These are phyloP conservation scores for Chrysoporthe deuterocubensis DNA, from an alignment of 2,329 filamentous ascomycete genomes.

Conservation along the genomic window DNA sequence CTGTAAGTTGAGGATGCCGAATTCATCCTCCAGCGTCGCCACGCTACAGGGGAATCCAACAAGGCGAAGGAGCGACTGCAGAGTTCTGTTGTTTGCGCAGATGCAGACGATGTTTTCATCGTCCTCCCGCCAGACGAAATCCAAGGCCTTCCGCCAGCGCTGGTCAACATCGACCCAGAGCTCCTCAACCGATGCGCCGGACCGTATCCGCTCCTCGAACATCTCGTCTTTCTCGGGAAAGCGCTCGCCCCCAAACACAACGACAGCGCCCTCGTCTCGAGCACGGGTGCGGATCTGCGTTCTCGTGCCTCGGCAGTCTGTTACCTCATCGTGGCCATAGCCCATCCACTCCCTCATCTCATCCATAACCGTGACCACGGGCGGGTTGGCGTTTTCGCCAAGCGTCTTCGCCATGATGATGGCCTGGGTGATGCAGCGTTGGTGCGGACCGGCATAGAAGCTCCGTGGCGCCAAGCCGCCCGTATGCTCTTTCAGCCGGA, in stretches of 20 bases:
- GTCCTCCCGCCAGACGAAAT: not conserved
- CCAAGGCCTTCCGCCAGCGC: not conserved
- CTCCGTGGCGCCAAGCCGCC: not conserved
- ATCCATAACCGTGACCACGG: not conserved
- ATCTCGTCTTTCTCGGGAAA: conserved; percentile 3
- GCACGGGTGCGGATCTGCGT: not conserved
- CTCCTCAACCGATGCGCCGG: conserved; percentile 1
- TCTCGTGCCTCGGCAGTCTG: conserved; percentile 6
- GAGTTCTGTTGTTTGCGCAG: not conserved
- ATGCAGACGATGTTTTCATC: not conserved
- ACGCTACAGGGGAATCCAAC: not conserved
- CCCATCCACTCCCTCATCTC: conserved; percentile 8
- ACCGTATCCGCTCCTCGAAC: not conserved
- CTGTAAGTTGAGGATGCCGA: not conserved
- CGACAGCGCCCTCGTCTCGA: not conserved
- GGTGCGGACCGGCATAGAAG: conserved; percentile 1
- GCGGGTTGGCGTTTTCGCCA: not conserved
- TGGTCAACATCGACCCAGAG: not conserved
- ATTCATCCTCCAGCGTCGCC: conserved; percentile 1
- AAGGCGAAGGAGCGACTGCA: conserved; percentile 4
- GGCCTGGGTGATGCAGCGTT: not conserved
- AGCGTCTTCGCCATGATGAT: conserved; percentile 3
- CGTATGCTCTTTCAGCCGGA: conserved; percentile 2
- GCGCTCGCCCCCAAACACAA: not conserved
- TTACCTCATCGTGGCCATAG: conserved; percentile 2